Evolutionary conservation across 2,329 filamentous ascomycete genomes (phyloP), one percentile per base, ranked within the genome.

Genomic region (Lecanicillium sp.): DNA sequence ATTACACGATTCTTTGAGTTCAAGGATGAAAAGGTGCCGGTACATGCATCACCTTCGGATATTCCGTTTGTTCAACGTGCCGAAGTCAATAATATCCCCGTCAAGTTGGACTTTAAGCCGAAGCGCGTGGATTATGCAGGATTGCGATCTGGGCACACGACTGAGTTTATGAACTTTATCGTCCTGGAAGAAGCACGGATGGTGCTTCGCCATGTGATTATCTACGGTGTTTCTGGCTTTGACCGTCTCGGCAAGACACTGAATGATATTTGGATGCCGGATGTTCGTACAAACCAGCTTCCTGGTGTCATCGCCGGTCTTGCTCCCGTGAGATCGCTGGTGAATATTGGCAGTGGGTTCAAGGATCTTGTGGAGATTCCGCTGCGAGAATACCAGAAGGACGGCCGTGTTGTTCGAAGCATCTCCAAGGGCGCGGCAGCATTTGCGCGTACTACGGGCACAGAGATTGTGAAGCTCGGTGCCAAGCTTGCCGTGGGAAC

Each of bases 151-250:
- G 92, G 92, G 2, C 87, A 87, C 48, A 97, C 92, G 1, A 94
- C 87, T 0, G 92, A 98, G 58, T 94, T 98, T 54, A 97, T 97
- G 89, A 98, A 98, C 59, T 96, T 98, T 57, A 75, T 98, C 47
- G 85, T 90, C 12, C 75, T 98, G 1, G 92, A 98, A 49, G 82
- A 86, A 47, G 81, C 92, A 3, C 81, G 90, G 44, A 84, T 98
- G 72, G 77, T 84, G 6, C 73, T 98, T 38, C 78, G 85, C 11
- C 89, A 90, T 56, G 84, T 86, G 18, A 97, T 98, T 49, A 79
- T 97, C 27, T 96, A 97, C 49, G 92, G 94, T 19, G 77, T 95
- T 1, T 80, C 80, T 7, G 92, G 92, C 0, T 96, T 97, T 50
- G 89, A 97, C 49, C 81, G 85, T 36, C 72, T 98, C 3, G 88